phyloP scores from a whole-genome alignment of 495 filamentous ascomycete genomes.

The Poronia punctata region DNA sequence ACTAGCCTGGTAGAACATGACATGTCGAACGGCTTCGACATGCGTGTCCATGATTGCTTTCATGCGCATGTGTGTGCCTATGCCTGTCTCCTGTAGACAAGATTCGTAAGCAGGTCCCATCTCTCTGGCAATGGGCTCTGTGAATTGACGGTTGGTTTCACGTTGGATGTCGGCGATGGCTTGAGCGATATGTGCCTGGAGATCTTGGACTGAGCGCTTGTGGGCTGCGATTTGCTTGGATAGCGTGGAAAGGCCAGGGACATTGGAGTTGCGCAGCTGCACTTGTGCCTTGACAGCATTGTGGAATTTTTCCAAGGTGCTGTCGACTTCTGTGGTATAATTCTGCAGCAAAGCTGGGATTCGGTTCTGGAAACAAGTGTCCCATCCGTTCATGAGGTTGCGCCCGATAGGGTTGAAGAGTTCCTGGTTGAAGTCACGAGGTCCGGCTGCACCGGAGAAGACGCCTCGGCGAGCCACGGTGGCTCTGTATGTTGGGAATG shows the following conservation, averaged over 20 bases:
- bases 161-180: slow-evolving; percentile 41
- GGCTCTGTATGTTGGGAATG: slow-evolving; percentile 58
- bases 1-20: slow-evolving; percentile 48
- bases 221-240: slow-evolving; percentile 38
- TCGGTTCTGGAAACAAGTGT: slow-evolving; percentile 42
- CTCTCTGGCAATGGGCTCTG: slow-evolving; percentile 39
- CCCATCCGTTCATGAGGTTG: slow-evolving; percentile 48
- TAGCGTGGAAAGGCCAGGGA: slow-evolving; percentile 21
- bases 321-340: slow-evolving; percentile 7
- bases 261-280: slow-evolving; percentile 12
- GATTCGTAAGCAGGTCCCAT: slow-evolving; percentile 45
- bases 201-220: slow-evolving; percentile 28
- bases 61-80: slow-evolving; percentile 48
- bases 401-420: slow-evolving; percentile 48
- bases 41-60: slow-evolving; percentile 47
- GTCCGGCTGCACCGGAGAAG: slow-evolving; percentile 26
- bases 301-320: slow-evolving; percentile 30
- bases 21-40: slow-evolving; percentile 30
- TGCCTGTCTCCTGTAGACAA: slow-evolving; percentile 42
- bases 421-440: slow-evolving; percentile 44
- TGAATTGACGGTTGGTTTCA: slow-evolving; percentile 51
- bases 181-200: slow-evolving; percentile 23
- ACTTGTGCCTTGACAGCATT: slow-evolving; percentile 24
- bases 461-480: slow-evolving; percentile 41
- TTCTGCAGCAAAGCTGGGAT: slow-evolving; percentile 17